Percentiles rank a stretch among this genome's conserved stretches.
Evolutionary conservation across 805 yeast species (phyloP).

Genomic region (Starmerella vaccinii): DNA sequence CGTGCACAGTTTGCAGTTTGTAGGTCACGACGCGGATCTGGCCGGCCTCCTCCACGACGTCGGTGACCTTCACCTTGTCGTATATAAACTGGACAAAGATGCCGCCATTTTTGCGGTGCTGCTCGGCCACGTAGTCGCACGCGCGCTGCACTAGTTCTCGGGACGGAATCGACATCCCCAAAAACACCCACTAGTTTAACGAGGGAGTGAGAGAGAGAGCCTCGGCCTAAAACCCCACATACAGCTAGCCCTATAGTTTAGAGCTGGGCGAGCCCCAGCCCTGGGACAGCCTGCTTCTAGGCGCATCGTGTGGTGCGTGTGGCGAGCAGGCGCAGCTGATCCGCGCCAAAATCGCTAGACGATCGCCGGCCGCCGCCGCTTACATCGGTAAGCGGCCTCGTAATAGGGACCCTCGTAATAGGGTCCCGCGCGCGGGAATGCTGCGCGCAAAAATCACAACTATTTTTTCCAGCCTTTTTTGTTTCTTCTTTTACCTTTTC

Average conservation of each 20-base stretch:
- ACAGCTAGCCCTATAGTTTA: too few relatives aligned
- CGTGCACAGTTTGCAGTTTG: conserved; percentile 19
- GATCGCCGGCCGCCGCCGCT: too few relatives aligned
- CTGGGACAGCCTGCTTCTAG: not conserved
- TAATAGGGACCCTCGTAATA: too few relatives aligned
- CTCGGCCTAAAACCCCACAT: too few relatives aligned
- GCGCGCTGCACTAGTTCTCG: conserved; percentile 12
- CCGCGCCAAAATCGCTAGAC: too few relatives aligned
- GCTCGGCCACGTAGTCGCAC: conserved; percentile 8
- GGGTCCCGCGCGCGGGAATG: too few relatives aligned
- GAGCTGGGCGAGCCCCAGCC: too few relatives aligned
- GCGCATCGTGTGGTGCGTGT: not conserved
- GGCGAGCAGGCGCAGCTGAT: not conserved
- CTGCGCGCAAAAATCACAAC: too few relatives aligned
- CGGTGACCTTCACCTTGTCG: conserved; percentile 11
- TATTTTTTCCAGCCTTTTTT: too few relatives aligned
- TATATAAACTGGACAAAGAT: conserved; percentile 19
- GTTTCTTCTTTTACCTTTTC: too few relatives aligned
- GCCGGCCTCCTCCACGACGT: conserved; percentile 16
- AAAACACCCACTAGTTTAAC: not conserved
- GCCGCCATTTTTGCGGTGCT: conserved; percentile 7
- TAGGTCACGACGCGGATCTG: conserved; percentile 21
- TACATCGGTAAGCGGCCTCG: too few relatives aligned
- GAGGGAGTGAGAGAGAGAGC: not conserved
- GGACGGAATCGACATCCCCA: not conserved